phyloP scores from a whole-genome alignment of 1,139 yeast species.

The Scheffersomyces cryptocercus region DNA sequence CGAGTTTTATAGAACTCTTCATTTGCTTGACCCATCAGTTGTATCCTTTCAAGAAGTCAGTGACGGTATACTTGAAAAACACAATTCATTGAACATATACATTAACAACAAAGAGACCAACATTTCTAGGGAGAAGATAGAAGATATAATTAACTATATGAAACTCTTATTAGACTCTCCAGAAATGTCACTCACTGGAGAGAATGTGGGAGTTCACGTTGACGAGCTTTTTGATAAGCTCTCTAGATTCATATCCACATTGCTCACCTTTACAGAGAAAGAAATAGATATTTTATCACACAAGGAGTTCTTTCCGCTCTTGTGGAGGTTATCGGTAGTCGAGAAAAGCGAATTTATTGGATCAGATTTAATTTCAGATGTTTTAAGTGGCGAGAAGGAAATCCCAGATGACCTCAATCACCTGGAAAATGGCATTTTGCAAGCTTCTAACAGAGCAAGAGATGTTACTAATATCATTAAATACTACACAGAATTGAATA shows the following conservation, averaged over 20 bases:
- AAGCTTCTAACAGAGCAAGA: slow-evolving; percentile 32
- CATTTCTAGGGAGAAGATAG: slow-evolving; percentile 18
- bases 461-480: slow-evolving; percentile 31
- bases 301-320: slow-evolving; percentile 34
- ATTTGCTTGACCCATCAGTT: slow-evolving; percentile 32
- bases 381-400: slow-evolving; percentile 18
- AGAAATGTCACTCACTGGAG: slow-evolving; percentile 13
- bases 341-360: slow-evolving; percentile 17
- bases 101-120: slow-evolving; percentile 9
- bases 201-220: slow-evolving; percentile 9
- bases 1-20: slow-evolving; percentile 39
- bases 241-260: slow-evolving; percentile 26
- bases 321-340: slow-evolving; percentile 33
- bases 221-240: slow-evolving; percentile 21
- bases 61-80: slow-evolving; percentile 27
- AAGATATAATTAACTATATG: slow-evolving; percentile 34
- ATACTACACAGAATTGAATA: slow-evolving; percentile 15
- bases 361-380: slow-evolving; percentile 25
- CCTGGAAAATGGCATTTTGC: slow-evolving; percentile 8
- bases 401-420: background rate
- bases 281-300: slow-evolving; percentile 23
- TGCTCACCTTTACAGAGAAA: slow-evolving; percentile 28
- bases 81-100: slow-evolving; percentile 14
- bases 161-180: slow-evolving; percentile 38
- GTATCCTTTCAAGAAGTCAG: slow-evolving; percentile 28